Percentiles rank a stretch among this genome's conserved stretches.
Evolutionary conservation across 2,329 filamentous ascomycete genomes (phyloP).

Genomic region (Penicillium verrucosum): DNA sequence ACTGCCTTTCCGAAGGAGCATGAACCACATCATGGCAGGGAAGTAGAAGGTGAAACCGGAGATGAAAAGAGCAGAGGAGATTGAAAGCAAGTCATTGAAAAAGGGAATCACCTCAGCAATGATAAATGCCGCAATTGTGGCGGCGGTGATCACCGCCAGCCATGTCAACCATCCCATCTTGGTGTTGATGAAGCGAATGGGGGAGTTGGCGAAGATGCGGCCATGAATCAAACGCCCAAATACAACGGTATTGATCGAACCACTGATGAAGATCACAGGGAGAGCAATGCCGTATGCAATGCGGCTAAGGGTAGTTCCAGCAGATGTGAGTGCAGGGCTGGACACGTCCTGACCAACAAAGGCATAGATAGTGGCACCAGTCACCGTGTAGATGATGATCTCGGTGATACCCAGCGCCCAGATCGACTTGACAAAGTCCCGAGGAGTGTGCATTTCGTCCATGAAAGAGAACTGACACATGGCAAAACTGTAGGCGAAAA

Average conservation of each 20-base stretch:
- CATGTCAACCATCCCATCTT: slow-evolving; percentile 35
- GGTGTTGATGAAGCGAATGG: slow-evolving; percentile 35
- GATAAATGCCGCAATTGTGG: slow-evolving; percentile 77
- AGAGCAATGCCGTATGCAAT: slow-evolving; percentile 33
- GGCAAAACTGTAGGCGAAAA: slow-evolving; percentile 45
- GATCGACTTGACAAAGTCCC: slow-evolving; percentile 39
- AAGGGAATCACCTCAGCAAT: slow-evolving; percentile 83
- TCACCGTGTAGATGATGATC: slow-evolving; percentile 34
- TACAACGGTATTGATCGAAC: slow-evolving; percentile 34
- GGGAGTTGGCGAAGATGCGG: slow-evolving; percentile 30
- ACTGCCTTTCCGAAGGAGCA: slow-evolving; percentile 25
- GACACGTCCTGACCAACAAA: slow-evolving; percentile 31
- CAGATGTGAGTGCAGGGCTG: slow-evolving; percentile 32
- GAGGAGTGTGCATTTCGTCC: slow-evolving; percentile 36
- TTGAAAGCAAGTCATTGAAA: slow-evolving; percentile 62
- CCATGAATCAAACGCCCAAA: slow-evolving; percentile 34
- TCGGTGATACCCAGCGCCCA: slow-evolving; percentile 35
- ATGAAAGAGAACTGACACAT: slow-evolving; percentile 39
- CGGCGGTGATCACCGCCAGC: slow-evolving; percentile 37
- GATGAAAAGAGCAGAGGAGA: slow-evolving; percentile 66
- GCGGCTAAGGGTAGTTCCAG: slow-evolving; percentile 25
- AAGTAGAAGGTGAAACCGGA: slow-evolving; percentile 83
- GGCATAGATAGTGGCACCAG: slow-evolving; percentile 31
- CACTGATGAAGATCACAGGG: slow-evolving; percentile 35
- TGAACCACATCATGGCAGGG: slow-evolving; percentile 43